Evolutionary conservation across 2,329 filamentous ascomycete genomes (phyloP).

Genomic region (Apiospora marii): DNA sequence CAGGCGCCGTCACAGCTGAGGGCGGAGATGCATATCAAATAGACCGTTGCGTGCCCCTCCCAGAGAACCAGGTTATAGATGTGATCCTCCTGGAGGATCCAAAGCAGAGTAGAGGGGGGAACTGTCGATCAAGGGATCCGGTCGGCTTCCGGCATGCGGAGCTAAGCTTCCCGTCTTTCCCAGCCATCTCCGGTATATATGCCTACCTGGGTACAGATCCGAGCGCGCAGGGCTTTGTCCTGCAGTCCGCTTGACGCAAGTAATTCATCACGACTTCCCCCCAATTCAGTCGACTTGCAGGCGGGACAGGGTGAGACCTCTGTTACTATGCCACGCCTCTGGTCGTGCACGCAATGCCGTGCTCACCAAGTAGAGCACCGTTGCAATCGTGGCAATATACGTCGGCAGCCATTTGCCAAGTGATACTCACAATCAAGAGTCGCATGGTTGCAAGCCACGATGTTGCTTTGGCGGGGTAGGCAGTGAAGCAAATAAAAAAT

Average conservation of each 20-base stretch:
- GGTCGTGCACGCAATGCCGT: constrained; percentile 8
- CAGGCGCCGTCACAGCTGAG: background rate
- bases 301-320: constrained; percentile 7
- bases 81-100: background rate
- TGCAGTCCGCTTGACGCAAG: background rate
- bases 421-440: constrained; percentile 6
- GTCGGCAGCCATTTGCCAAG: constrained; percentile 6
- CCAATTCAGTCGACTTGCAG: constrained; percentile 14
- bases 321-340: constrained; percentile 19
- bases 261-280: constrained; percentile 11
- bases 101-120: background rate
- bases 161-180: constrained; percentile 7
- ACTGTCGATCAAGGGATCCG: constrained; percentile 1
- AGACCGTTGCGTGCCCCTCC: background rate
- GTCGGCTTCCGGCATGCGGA: constrained; percentile 16
- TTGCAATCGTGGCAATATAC: constrained; percentile 19
- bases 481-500: constrained; percentile 16
- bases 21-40: background rate
- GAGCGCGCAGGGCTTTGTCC: background rate
- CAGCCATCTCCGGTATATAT: constrained; percentile 17
- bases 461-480: constrained; percentile 14
- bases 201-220: background rate
- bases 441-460: constrained; percentile 9
- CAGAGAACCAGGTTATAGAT: background rate
- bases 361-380: background rate